Conservation (phyloP, 257 asterid genomes). For the Anisodus tanguticus region DNA sequence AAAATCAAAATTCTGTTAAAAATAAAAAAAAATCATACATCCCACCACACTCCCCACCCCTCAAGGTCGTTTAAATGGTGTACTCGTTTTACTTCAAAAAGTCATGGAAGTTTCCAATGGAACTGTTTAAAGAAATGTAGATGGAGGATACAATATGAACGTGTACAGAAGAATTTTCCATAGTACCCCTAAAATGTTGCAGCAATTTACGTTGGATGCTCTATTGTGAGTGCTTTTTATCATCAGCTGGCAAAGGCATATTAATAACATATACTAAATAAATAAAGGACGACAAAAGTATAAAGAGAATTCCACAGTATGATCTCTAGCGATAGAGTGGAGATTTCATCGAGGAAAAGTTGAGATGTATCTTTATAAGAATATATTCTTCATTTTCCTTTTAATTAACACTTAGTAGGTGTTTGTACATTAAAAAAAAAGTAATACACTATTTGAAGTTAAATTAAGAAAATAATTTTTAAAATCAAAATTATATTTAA, state of each 20-base stretch:
- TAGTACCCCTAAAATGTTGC: neutral
- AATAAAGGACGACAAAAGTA: conserved; percentile 19
- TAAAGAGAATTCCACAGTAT: conserved; percentile 9
- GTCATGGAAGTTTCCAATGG: neutral
- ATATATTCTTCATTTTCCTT: conserved; percentile 12
- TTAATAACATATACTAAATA: neutral
- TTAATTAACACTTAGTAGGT: neutral
- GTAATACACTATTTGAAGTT: neutral
- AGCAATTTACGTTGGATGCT: conserved; percentile 25
- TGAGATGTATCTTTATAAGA: neutral
- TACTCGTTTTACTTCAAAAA: neutral
- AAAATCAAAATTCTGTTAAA: neutral
- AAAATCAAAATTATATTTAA: too few relatives aligned
- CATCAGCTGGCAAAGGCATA: conserved; percentile 13
- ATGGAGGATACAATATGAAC: neutral
- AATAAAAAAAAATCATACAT: neutral
- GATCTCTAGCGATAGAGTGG: neutral
- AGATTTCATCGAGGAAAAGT: conserved; percentile 17
- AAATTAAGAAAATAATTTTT: too few relatives aligned
- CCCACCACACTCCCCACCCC: neutral
- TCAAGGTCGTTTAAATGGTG: neutral
- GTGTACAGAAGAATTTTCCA: neutral
- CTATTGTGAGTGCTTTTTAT: neutral
- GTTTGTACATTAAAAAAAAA: neutral
- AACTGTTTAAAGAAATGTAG: neutral